Evolutionary conservation across 176 grass and related monocot species (phyloP), one percentile per base, ranked within the genome.

Genomic region (Olyra latifolia): DNA sequence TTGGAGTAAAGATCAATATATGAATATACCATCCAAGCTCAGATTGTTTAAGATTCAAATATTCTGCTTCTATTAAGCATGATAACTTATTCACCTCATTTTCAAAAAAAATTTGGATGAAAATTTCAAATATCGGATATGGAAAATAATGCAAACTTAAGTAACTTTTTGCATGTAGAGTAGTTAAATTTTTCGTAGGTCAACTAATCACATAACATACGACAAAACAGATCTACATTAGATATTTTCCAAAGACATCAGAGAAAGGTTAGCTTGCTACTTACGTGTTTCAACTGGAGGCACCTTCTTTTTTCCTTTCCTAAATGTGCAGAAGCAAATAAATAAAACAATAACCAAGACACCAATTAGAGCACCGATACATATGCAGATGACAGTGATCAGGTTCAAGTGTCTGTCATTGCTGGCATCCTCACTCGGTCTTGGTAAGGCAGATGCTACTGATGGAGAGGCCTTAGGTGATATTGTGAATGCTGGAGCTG

Each of bases 251-350:
- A 22, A 76, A 57, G 72, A 73, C 72, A 71, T 10, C 22, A 76
- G 50, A 71, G 66, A 85, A 73, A n/a, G 13, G 60, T 44, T 52
- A 73, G 49, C 48, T 78, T 13, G 52, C 73, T 24, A 83, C 77
- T 49, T 93, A 98, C 92, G 75, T 82, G 88, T 90, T 91, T 99
- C 93, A 71, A 80, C 76, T 65, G 19, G 88, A 58, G 81, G 88
- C 68, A 65, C 23, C 59, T 62, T 79, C 75, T 86, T 84, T 71
- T 87, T 90, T 69, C 72, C 80, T 91, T 99, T 99, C 48, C 84
- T 80, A 55, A 87, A 85, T 63, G 84, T 61, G 55, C 97, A 90
- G 72, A 90, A 89, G 82, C 87, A 99, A 79, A 95, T 93, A 46
- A 84, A 69, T 63, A 99, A 62, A 74, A 87, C 50, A 62, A 89